These are phyloP conservation scores for Cladorrhinum sp. DNA, from an alignment of 2,329 filamentous ascomycete species.

Conservation along the genomic window DNA sequence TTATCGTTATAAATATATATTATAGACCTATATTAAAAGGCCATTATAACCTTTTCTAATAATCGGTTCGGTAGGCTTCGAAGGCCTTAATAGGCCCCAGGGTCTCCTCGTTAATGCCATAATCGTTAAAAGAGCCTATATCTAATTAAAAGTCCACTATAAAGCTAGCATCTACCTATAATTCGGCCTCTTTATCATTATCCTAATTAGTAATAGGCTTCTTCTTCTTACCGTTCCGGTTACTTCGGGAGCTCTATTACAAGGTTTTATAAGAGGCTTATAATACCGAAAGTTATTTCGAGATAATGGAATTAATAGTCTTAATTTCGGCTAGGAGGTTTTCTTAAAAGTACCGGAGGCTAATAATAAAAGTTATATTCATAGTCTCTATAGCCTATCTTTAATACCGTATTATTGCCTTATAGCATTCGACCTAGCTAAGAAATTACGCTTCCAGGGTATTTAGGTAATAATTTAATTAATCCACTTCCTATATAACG, in stretches of 20 bases:
- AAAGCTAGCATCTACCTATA: too few relatives aligned
- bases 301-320: neutral
- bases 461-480: neutral
- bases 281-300: neutral
- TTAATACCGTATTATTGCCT: neutral
- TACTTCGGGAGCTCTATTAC: too few relatives aligned
- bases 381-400: neutral
- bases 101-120: too few relatives aligned
- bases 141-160: too few relatives aligned
- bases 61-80: neutral
- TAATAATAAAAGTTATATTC: neutral
- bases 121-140: too few relatives aligned
- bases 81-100: neutral
- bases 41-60: neutral
- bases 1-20: neutral
- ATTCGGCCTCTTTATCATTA: too few relatives aligned
- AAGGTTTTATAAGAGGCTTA: neutral
- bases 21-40: neutral
- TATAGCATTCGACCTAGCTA: neutral
- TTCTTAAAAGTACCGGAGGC: neutral
- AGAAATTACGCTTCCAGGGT: too few relatives aligned
- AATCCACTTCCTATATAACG: neutral
- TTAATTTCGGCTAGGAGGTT: neutral
- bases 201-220: neutral
- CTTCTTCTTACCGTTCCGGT: too few relatives aligned